phyloP scores from a whole-genome alignment of 2,329 filamentous ascomycete species.

The Pestalotiopsis sp. region DNA sequence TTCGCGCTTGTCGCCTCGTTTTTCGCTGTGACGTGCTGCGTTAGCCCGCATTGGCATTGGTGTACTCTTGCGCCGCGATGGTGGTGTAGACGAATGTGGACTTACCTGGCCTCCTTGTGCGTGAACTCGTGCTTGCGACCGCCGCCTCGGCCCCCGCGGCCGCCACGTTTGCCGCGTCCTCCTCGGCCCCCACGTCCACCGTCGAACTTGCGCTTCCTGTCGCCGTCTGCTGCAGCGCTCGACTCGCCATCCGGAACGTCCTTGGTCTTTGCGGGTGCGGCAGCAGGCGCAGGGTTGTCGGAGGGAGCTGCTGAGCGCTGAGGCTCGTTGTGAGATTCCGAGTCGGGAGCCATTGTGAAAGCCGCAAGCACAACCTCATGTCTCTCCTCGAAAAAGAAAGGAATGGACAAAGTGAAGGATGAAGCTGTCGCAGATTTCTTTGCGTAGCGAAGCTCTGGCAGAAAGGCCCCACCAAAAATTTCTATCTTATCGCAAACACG shows the following conservation, averaged over 20 bases:
- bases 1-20: slow-evolving; percentile 47
- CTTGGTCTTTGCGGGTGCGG: slow-evolving; percentile 14
- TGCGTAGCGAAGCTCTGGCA: neutral
- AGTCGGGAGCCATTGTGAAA: slow-evolving; percentile 23
- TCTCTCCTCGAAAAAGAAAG: neutral
- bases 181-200: slow-evolving; percentile 14
- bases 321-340: slow-evolving; percentile 9
- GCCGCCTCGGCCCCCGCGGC: slow-evolving; percentile 16
- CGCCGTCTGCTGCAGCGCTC: slow-evolving; percentile 16
- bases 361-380: slow-evolving; percentile 21
- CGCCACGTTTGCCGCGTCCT: slow-evolving; percentile 9
- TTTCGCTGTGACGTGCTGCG: slow-evolving; percentile 52
- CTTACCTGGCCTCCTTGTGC: slow-evolving; percentile 16
- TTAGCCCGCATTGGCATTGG: slow-evolving; percentile 30
- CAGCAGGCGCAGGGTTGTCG: slow-evolving; percentile 8
- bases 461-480: slow-evolving; percentile 4
- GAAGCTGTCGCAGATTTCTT: neutral
- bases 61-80: slow-evolving; percentile 7
- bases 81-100: neutral
- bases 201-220: slow-evolving; percentile 18
- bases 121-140: slow-evolving; percentile 16
- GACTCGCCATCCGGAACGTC: slow-evolving; percentile 16
- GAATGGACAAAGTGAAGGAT: neutral
- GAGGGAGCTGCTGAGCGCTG: slow-evolving; percentile 11
- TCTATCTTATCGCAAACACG: neutral